These are phyloP conservation scores for Kingdonia uniflora DNA, from an alignment of 164 flowering plant genomes.

Conservation along the genomic window DNA sequence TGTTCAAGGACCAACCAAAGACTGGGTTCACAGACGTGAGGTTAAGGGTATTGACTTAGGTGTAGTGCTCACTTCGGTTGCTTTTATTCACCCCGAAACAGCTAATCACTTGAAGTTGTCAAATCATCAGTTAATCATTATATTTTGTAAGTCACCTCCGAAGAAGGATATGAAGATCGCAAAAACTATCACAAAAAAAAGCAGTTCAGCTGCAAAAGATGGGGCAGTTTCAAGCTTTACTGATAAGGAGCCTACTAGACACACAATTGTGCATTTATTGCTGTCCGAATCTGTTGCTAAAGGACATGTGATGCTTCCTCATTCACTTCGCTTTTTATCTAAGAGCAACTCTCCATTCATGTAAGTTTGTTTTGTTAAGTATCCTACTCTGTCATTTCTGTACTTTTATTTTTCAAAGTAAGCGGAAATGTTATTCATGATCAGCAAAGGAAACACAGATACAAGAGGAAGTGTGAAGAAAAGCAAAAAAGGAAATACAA, in stretches of 20 bases:
- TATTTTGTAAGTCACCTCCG: constrained; percentile 35
- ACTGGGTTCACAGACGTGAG: constrained; percentile 25
- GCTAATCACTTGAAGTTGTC: constrained; percentile 40
- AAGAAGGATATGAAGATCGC: constrained; percentile 25
- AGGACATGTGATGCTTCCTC: constrained; percentile 85
- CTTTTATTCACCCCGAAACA: constrained; percentile 77
- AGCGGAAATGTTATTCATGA: too few relatives aligned
- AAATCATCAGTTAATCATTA: constrained; percentile 43
- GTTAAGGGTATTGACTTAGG: constrained; percentile 48
- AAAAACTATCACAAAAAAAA: constrained; percentile 18
- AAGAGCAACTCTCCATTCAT: constrained; percentile 53
- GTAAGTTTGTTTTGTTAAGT: constrained; percentile 33
- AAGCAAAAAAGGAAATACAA: too few relatives aligned
- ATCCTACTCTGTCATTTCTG: not conserved
- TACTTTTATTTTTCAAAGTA: not conserved
- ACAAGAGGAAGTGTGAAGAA: too few relatives aligned
- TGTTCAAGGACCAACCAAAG: constrained; percentile 52
- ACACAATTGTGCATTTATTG: constrained; percentile 47
- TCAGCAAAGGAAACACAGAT: too few relatives aligned
- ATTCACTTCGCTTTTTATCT: constrained; percentile 60
- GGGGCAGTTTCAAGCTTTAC: constrained; percentile 17
- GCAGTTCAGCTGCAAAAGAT: constrained; percentile 26
- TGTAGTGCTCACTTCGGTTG: constrained; percentile 62
- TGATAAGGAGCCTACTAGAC: constrained; percentile 31
- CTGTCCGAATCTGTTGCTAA: constrained; percentile 55